These are phyloP conservation scores for Silene noctiflora DNA, from an alignment of 179 eudicot species.

Conservation along the genomic window DNA sequence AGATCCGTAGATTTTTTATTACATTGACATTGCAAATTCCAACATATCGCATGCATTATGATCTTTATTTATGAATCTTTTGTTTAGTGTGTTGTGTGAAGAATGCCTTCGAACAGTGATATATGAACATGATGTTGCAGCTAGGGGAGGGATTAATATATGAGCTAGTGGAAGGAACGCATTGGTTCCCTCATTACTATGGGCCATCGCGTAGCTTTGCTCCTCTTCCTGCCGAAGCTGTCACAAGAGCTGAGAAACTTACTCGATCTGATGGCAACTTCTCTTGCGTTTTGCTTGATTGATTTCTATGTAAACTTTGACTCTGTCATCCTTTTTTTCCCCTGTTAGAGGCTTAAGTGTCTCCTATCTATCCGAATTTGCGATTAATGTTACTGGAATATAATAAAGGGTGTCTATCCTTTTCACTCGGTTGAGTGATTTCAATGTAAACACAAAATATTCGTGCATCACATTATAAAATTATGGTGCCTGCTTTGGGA, in stretches of 20 bases:
- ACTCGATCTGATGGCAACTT: constrained; percentile 46
- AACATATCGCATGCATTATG: neutral
- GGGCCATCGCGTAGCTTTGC: constrained; percentile 82
- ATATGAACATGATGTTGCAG: constrained; percentile 33
- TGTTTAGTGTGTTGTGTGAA: neutral
- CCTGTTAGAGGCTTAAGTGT: neutral
- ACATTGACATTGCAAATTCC: neutral
- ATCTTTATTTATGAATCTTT: neutral
- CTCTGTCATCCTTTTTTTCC: neutral
- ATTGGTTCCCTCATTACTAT: constrained; percentile 82
- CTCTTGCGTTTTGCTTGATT: constrained; percentile 55
- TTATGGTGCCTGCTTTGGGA: too few species aligned
- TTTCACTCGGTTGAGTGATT: neutral
- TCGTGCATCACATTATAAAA: too few species aligned
- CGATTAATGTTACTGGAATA: neutral
- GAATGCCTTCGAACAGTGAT: neutral
- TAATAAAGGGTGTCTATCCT: neutral
- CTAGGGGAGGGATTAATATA: constrained; percentile 84
- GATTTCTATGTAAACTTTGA: neutral
- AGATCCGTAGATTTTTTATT: too few species aligned
- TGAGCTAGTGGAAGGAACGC: constrained; percentile 62
- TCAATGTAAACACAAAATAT: neutral
- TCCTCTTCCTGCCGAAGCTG: constrained; percentile 73
- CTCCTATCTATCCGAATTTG: neutral
- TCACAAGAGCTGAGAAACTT: constrained; percentile 67